Percentiles rank a stretch among this genome's conserved stretches.
Evolutionary conservation across 805 yeast genomes (phyloP).

Genomic region (Cyberlindnera amylophila): DNA sequence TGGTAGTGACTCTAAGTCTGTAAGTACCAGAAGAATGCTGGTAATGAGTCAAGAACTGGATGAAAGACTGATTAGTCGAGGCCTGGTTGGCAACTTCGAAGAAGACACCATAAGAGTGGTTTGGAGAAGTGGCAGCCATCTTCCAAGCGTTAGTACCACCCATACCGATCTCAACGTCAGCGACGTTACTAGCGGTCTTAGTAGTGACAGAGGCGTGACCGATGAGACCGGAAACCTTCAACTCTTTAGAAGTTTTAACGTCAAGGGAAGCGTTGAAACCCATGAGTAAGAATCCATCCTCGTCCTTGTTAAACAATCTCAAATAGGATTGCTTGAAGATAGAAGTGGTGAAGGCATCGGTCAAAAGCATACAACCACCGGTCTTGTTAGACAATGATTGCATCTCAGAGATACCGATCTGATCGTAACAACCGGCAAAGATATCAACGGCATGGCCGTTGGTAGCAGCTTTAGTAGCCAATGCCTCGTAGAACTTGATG

Average conservation of each 20-base stretch:
- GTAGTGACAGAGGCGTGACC: slow-evolving; percentile 83
- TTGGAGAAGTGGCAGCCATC: slow-evolving; percentile 80
- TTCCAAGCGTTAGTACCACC: slow-evolving; percentile 91
- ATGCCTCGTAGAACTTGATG: slow-evolving; percentile 68
- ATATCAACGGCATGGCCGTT: slow-evolving; percentile 83
- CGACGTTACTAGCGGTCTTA: slow-evolving; percentile 64
- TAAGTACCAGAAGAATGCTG: slow-evolving; percentile 94
- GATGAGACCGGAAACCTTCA: slow-evolving; percentile 87
- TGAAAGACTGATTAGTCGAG: slow-evolving; percentile 40
- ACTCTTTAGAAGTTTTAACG: slow-evolving; percentile 80
- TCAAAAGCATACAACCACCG: slow-evolving; percentile 60
- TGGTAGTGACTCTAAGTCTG: slow-evolving; percentile 87
- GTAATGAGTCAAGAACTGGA: slow-evolving; percentile 88
- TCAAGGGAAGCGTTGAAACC: slow-evolving; percentile 89
- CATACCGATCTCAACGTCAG: slow-evolving; percentile 90
- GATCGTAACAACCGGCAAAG: slow-evolving; percentile 92
- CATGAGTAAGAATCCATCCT: slow-evolving; percentile 79
- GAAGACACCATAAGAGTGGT: slow-evolving; percentile 83
- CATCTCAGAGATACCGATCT: slow-evolving; percentile 66
- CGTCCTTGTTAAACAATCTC: slow-evolving; percentile 82
- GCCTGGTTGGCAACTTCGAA: slow-evolving; percentile 65
- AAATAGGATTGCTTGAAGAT: slow-evolving; percentile 64
- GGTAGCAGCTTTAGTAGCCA: slow-evolving; percentile 67
- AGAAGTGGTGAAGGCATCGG: slow-evolving; percentile 64
- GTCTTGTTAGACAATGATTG: slow-evolving; percentile 51